Base-by-base conservation (phyloP, 805 yeast species). In the Metahyphopichia silvanorum region DNA sequence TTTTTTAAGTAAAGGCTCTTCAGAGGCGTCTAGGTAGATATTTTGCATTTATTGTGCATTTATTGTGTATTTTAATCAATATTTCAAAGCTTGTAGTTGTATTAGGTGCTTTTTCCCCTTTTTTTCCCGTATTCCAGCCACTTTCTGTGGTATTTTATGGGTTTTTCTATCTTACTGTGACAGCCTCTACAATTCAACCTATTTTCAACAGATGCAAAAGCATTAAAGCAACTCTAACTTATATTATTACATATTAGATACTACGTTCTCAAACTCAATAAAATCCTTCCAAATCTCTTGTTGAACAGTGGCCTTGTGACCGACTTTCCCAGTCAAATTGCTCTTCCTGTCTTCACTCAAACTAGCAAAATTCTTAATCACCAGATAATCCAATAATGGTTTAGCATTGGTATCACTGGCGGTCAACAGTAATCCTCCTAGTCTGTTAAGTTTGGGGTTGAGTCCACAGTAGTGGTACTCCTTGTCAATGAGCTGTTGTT, bases 401-500 rank as follows among this genome's bases (percentile, higher is more conserved):
- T 84, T 76, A 32, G 69, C 60, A 11, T 73, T 69, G 20, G 60
- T 41, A 13, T 61, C 63, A 11, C 62, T 53, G 33, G 49, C 58
- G 2, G 58, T 42, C 18, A 59, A 42, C n/a, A 62, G 39, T 8
- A 66, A 52, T 3, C 73, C 73, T 10, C 66, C 69, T 32, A 75
- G 55, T 25, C 86, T 59, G 45, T 82, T 82, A 68, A 77, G 63
- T 40, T 74, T 70, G 3, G 96, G 95, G 52, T 91, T 93, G 43
- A 93, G 62, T 0, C 97, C 96, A 31, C 84, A 80, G 36, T 64
- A 58, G 41, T 83, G 88, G 23, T 66, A 68, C 36, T 83, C 85
- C 44, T 84, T 84, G 35, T 89, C 96, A 22, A 74, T 72, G 31
- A 93, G 61, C 47, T 88, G 96, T 56, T 88, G 95, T 52, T 89